phyloP scores from a whole-genome alignment of 352 stramenopile species.

The Phytopythium oedochilum region DNA sequence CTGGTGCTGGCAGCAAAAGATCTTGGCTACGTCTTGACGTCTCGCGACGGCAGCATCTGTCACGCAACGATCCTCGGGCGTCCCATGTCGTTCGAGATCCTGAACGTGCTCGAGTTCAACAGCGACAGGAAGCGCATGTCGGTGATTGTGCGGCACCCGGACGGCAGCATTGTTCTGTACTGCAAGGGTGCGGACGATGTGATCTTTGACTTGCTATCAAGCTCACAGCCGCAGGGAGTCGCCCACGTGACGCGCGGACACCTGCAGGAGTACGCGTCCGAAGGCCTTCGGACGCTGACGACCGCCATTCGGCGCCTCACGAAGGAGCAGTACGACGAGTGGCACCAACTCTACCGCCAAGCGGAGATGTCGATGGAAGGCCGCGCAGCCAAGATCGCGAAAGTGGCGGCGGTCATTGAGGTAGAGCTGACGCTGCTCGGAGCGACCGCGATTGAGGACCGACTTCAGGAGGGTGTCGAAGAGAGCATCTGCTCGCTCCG shows the following conservation, averaged over 20 bases:
- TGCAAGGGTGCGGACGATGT: slow-evolving; percentile 85
- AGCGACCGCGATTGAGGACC: slow-evolving; percentile 92
- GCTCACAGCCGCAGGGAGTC: slow-evolving; percentile 67
- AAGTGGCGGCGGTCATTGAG: slow-evolving; percentile 79
- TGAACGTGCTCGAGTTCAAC: slow-evolving; percentile 98
- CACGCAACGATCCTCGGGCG: slow-evolving; percentile 62
- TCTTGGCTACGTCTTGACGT: slow-evolving; percentile 63
- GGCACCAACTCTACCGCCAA: slow-evolving; percentile 62
- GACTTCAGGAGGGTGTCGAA: slow-evolving; percentile 90
- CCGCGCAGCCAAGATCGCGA: slow-evolving; percentile 68
- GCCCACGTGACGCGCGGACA: slow-evolving; percentile 77
- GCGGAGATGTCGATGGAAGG: slow-evolving; percentile 74
- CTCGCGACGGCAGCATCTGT: slow-evolving; percentile 62
- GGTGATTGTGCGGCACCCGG: slow-evolving; percentile 88
- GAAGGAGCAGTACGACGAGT: slow-evolving; percentile 70
- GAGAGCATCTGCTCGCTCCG: slow-evolving; percentile 90
- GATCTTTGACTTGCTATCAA: slow-evolving; percentile 68
- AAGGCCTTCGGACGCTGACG: slow-evolving; percentile 73
- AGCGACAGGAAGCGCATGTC: slow-evolving; percentile 98
- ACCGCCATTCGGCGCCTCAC: slow-evolving; percentile 66
- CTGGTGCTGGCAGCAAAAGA: slow-evolving; percentile 73
- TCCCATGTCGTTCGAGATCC: slow-evolving; percentile 85
- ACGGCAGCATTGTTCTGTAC: slow-evolving; percentile 71
- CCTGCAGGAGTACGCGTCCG: slow-evolving; percentile 76
- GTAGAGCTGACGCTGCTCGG: slow-evolving; percentile 84